These are phyloP conservation scores for Phytophthora sojae DNA, from an alignment of 352 stramenopile genomes.

Conservation along the genomic window DNA sequence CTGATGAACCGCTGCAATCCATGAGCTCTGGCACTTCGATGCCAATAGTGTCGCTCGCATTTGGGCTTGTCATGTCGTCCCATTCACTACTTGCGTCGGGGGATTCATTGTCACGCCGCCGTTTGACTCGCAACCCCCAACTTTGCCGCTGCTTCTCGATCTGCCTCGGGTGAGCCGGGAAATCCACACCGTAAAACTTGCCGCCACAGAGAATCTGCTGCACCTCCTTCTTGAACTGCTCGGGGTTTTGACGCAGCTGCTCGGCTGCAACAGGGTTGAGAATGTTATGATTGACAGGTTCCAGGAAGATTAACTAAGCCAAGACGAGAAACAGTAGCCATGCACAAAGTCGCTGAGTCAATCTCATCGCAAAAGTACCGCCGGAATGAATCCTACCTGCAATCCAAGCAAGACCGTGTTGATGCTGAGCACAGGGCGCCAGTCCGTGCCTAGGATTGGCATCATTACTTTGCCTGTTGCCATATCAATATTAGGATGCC, in stretches of 20 bases:
- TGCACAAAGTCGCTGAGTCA: neutral
- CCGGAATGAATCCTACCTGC: constrained; percentile 49
- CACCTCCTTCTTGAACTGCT: constrained; percentile 57
- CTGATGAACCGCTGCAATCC: constrained; percentile 43
- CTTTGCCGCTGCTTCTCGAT: constrained; percentile 60
- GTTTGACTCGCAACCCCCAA: constrained; percentile 64
- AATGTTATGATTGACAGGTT: constrained; percentile 74
- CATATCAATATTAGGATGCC: constrained; percentile 88
- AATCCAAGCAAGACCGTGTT: constrained; percentile 87
- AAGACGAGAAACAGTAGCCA: neutral
- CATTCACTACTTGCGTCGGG: constrained; percentile 40
- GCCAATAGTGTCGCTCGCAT: constrained; percentile 23
- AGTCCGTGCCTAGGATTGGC: constrained; percentile 85
- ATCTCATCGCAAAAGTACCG: neutral
- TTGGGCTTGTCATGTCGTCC: constrained; percentile 35
- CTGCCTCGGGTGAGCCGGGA: constrained; percentile 63
- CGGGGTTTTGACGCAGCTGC: constrained; percentile 56
- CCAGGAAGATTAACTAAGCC: constrained; percentile 79
- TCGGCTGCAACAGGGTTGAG: constrained; percentile 66
- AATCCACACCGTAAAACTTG: constrained; percentile 69
- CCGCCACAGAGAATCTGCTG: constrained; percentile 76
- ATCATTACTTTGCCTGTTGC: constrained; percentile 86
- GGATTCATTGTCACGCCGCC: constrained; percentile 51
- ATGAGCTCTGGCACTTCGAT: constrained; percentile 46
- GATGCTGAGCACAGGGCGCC: constrained; percentile 86